Base-by-base conservation (phyloP, 371 early-diverging fungal species). In the Mucor mucedo region DNA sequence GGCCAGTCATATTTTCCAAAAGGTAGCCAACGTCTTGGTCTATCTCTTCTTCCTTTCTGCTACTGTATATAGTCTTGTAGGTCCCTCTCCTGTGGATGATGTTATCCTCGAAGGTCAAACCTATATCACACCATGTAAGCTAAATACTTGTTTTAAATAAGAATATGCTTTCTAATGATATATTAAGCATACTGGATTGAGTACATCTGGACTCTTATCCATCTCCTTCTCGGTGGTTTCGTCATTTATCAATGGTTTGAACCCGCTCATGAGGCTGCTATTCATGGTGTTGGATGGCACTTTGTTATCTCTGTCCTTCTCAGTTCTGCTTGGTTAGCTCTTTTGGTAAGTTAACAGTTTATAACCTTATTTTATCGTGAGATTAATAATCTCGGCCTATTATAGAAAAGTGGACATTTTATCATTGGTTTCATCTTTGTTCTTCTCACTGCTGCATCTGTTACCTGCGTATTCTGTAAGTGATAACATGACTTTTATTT, bases 1-100 rank as follows among this genome's bases (percentile, higher is more conserved):
- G 70, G 52, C 66, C 5, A 64, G 41, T 39, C 56, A 82, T 52
- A 68, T 79, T 60, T 72, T 70, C 64, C 84, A 82, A 60, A 87
- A 86, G 78, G 75, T 85, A 57, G 73, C 79, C 64, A 91, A 91
- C 78, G 84, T 89, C 41, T 41, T 89, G 35, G 89, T 87, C 55
- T 91, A 88, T 69, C 72, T 89, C 55, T 82, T 86, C 68, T 82
- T 91, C 70, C 69, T 89, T 14, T 80, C 85, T 41, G 80, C 85
- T 21, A 87, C 86, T 52, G 65, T 91, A 33, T 88, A 88, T 70
- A 70, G 72, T 13, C 75, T 87, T 38, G 78, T 83, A 53, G 87
- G 84, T 6, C 81, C 83, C 56, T 66, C 80, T 58, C 72, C 77
- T 45, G 55, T 58, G 57, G 69, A 72, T 13, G 71, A 54, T 7